Conservation (phyloP, 805 yeast species). For the Candida ortonii region DNA sequence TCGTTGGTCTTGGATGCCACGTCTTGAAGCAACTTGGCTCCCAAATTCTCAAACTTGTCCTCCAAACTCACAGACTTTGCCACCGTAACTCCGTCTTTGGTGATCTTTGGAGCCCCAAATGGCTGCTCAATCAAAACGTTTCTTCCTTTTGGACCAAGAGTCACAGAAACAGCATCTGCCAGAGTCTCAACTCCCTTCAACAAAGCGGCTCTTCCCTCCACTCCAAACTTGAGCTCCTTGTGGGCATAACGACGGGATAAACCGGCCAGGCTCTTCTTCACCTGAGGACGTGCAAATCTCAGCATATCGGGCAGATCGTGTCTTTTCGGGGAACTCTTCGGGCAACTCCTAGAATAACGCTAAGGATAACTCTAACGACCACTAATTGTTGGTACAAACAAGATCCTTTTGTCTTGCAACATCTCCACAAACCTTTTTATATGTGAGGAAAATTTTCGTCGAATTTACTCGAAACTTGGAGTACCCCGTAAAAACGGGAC, state of each 20-base stretch:
- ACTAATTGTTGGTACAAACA: no score
- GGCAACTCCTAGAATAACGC: no score
- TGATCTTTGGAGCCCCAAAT: conserved; percentile 95
- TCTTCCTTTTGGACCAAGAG: conserved; percentile 97
- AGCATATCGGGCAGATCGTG: no score
- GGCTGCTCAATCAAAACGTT: conserved; percentile 95
- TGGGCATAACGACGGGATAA: conserved; percentile 58
- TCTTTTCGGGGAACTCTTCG: no score
- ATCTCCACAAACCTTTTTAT: no score
- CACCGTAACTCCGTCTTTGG: conserved; percentile 98
- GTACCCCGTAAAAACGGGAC: conserved; percentile 8
- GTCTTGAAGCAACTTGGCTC: conserved; percentile 92
- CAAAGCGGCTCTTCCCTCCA: conserved; percentile 93
- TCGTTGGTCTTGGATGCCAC: conserved; percentile 97
- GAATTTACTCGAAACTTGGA: conserved; percentile 10
- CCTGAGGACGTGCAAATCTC: conserved; percentile 46
- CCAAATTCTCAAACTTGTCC: conserved; percentile 94
- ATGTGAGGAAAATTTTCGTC: conserved; percentile 8
- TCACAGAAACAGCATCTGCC: conserved; percentile 95
- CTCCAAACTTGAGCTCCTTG: conserved; percentile 95
- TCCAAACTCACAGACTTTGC: conserved; percentile 79
- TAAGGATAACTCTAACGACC: no score
- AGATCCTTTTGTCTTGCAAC: no score
- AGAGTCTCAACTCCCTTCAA: conserved; percentile 91
- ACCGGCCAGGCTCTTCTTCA: conserved; percentile 38